phyloP scores from a whole-genome alignment of 257 asterid genomes.

The Solanum rostratum region DNA sequence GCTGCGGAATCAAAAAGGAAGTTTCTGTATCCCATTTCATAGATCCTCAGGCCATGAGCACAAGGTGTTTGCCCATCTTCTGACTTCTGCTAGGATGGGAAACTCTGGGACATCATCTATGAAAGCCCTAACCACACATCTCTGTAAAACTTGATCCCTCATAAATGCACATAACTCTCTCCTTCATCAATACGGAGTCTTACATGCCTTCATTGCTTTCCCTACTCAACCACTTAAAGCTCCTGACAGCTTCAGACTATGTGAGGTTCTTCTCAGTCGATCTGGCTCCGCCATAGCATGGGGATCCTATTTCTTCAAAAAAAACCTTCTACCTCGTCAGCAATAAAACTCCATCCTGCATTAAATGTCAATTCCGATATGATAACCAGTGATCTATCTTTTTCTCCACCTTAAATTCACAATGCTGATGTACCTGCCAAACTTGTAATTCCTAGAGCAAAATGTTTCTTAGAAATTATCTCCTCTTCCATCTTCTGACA shows the following conservation, averaged over 20 bases:
- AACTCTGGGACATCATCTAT: not conserved
- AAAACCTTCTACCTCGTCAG: not conserved
- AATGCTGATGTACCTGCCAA: not conserved
- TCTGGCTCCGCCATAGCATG: not conserved
- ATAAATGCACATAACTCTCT: not conserved
- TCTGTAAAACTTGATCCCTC: not conserved
- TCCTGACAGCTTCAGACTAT: not conserved
- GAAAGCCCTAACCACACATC: not conserved
- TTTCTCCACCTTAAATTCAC: not conserved
- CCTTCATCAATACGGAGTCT: not conserved
- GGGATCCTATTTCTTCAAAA: not conserved
- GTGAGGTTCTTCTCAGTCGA: not conserved
- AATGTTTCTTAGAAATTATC: not conserved
- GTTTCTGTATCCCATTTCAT: not conserved
- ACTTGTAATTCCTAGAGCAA: not conserved
- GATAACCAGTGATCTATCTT: not conserved
- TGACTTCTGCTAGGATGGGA: not conserved
- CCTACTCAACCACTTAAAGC: not conserved
- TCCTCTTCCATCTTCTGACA: not conserved
- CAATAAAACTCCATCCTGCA: not conserved
- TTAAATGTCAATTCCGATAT: not conserved
- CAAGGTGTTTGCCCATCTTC: not conserved
- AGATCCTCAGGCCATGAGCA: not conserved
- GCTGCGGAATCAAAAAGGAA: not conserved
- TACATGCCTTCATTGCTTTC: not conserved